Conservation (phyloP, 2,329 filamentous ascomycete genomes). For the Phymatotrichopsis omnivora region DNA sequence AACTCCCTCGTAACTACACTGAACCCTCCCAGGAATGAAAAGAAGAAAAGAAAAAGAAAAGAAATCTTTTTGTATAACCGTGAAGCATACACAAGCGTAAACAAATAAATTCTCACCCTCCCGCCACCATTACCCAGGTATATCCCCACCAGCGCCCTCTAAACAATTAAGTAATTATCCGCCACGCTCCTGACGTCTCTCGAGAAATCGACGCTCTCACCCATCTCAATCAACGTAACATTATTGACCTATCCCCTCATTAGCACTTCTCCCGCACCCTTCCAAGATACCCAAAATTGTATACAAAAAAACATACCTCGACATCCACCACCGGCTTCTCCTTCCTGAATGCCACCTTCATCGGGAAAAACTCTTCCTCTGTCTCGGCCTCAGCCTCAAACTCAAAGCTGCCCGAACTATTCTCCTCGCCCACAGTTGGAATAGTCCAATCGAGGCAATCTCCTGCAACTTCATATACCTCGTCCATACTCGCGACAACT, state of each 20-base stretch:
- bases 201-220: conserved; percentile 69
- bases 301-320: conserved; percentile 57
- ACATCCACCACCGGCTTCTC: conserved; percentile 79
- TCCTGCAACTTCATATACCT: conserved; percentile 84
- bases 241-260: conserved; percentile 48
- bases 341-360: conserved; percentile 85
- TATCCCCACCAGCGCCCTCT: too few relatives aligned
- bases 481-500: conserved; percentile 83
- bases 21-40: too few relatives aligned
- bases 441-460: conserved; percentile 92
- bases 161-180: conserved; percentile 68
- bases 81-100: too few relatives aligned
- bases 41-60: too few relatives aligned
- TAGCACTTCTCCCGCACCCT: not conserved
- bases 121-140: too few relatives aligned
- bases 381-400: conserved; percentile 83
- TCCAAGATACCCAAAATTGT: conserved; percentile 23
- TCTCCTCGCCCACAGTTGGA: conserved; percentile 72
- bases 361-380: conserved; percentile 96
- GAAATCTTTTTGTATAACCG: too few relatives aligned
- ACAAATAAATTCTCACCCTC: too few relatives aligned
- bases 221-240: conserved; percentile 62
- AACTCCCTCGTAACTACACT: too few relatives aligned
- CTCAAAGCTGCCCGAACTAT: conserved; percentile 78
- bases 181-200: conserved; percentile 70